Conservation (phyloP, 2,329 filamentous ascomycete genomes). For the Aspergillus pseudoviridinutans region DNA sequence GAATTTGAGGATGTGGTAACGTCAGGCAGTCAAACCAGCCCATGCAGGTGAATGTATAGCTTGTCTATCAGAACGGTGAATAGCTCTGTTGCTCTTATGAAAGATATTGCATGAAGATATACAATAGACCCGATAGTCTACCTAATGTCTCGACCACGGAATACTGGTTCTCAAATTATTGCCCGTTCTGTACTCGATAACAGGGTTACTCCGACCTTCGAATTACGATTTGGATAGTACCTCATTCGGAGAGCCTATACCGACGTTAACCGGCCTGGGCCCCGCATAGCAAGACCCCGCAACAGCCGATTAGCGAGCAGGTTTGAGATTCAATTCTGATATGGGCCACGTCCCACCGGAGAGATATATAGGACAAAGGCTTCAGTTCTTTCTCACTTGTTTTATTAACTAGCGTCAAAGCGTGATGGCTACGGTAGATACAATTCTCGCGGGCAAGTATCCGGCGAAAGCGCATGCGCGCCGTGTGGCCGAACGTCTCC, state of each 20-base stretch:
- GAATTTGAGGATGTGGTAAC: slow-evolving; percentile 40
- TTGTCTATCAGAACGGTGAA: background rate
- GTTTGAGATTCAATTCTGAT: background rate
- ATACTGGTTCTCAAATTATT: background rate
- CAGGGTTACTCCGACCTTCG: background rate
- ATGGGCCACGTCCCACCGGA: background rate
- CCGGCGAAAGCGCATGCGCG: slow-evolving; percentile 85
- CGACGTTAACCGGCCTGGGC: slow-evolving; percentile 6
- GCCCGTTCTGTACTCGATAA: background rate
- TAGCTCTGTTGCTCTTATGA: background rate
- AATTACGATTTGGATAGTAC: background rate
- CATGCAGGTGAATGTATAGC: slow-evolving; percentile 9
- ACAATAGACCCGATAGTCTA: background rate
- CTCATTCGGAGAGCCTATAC: background rate
- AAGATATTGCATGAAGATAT: background rate
- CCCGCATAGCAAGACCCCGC: slow-evolving; percentile 17
- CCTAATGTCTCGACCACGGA: background rate
- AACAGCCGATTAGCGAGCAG: background rate
- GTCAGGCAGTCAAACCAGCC: slow-evolving; percentile 22
- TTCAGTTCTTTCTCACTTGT: background rate
- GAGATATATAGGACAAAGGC: background rate
- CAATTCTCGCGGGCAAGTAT: slow-evolving; percentile 56
- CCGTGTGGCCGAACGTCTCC: slow-evolving; percentile 76
- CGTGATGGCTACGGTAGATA: slow-evolving; percentile 31
- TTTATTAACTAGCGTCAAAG: background rate